These are phyloP conservation scores for Truncatella angustata DNA, from an alignment of 2,329 filamentous ascomycete species.

Conservation along the genomic window DNA sequence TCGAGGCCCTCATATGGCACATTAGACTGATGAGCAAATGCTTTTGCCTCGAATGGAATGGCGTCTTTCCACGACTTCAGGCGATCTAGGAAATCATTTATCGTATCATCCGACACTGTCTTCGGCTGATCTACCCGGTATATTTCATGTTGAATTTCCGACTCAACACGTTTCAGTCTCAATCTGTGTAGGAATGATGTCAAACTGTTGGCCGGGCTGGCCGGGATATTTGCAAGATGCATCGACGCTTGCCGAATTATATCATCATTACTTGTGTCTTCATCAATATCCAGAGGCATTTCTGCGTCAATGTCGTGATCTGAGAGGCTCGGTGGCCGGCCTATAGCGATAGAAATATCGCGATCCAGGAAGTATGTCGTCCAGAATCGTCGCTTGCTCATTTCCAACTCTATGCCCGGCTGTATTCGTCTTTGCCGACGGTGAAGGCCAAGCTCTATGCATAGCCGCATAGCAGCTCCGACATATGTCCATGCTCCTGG, in stretches of 20 bases:
- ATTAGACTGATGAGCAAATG: slow-evolving; percentile 24
- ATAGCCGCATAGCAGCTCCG: slow-evolving; percentile 25
- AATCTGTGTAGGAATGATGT: slow-evolving; percentile 28
- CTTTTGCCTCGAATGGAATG: slow-evolving; percentile 23
- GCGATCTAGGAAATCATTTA: slow-evolving; percentile 22
- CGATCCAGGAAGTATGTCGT: slow-evolving; percentile 28
- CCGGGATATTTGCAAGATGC: slow-evolving; percentile 18
- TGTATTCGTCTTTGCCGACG: slow-evolving; percentile 21
- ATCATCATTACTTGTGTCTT: slow-evolving; percentile 23
- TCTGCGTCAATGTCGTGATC: slow-evolving; percentile 29
- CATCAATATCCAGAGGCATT: slow-evolving; percentile 25
- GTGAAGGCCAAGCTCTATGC: slow-evolving; percentile 28
- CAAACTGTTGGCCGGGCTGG: slow-evolving; percentile 22
- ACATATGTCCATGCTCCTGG: slow-evolving; percentile 30
- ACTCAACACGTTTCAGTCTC: slow-evolving; percentile 27
- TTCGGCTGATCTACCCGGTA: slow-evolving; percentile 25
- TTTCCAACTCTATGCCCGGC: slow-evolving; percentile 23
- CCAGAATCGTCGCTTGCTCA: slow-evolving; percentile 30
- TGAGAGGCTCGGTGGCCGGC: slow-evolving; percentile 26
- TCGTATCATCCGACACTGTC: slow-evolving; percentile 21
- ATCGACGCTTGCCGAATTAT: slow-evolving; percentile 21
- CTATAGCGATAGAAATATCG: slow-evolving; percentile 28
- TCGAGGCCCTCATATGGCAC: slow-evolving; percentile 25
- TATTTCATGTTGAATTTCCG: slow-evolving; percentile 27
- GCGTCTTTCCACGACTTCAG: slow-evolving; percentile 24